These are phyloP conservation scores for Schrenkiella parvula DNA, from an alignment of 345 rosid genomes.

Conservation along the genomic window DNA sequence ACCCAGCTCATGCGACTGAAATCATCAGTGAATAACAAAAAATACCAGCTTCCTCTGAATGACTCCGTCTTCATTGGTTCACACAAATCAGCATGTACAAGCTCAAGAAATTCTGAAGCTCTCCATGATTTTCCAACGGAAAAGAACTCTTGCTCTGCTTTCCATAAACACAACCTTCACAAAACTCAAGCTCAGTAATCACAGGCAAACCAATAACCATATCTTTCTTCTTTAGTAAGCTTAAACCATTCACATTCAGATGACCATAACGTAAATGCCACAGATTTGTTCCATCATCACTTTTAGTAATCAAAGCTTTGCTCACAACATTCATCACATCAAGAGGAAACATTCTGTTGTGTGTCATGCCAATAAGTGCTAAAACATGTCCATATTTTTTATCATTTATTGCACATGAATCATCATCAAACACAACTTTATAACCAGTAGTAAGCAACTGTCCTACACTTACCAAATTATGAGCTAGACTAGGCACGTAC, in stretches of 20 bases:
- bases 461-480: not conserved
- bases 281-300: not conserved
- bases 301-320: not conserved
- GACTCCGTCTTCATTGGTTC: not conserved
- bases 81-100: not conserved
- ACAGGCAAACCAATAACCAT: not conserved
- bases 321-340: not conserved
- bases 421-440: not conserved
- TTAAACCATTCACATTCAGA: not conserved
- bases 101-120: not conserved
- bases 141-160: not conserved
- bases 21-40: not conserved
- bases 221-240: not conserved
- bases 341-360: not conserved
- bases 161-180: not conserved
- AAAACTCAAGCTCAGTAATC: not conserved
- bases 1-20: not conserved
- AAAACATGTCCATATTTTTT: not conserved
- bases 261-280: not conserved
- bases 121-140: not conserved
- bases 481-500: not conserved
- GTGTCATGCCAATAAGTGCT: not conserved
- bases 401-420: not conserved
- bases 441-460: not conserved
- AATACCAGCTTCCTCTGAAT: not conserved